Evolutionary conservation across 306 rosid genomes (phyloP).

Genomic region (Castanea sativa): DNA sequence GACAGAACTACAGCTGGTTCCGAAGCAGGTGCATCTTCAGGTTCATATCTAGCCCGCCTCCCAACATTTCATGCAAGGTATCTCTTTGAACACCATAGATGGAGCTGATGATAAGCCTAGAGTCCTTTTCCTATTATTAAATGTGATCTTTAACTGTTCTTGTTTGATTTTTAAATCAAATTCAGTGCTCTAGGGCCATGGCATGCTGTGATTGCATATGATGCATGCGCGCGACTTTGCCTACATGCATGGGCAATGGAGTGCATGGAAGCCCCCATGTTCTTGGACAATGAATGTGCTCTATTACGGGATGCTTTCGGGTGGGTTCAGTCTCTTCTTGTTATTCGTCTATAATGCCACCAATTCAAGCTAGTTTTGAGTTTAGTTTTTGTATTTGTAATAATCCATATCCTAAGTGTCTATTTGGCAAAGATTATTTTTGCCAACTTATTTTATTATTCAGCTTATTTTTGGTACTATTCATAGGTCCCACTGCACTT

Average conservation of each 20-base stretch:
- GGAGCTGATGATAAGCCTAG: conserved; percentile 8
- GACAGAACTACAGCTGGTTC: conserved; percentile 60
- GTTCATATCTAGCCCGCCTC: conserved; percentile 59
- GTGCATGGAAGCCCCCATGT: conserved; percentile 97
- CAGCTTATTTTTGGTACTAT: too few species aligned
- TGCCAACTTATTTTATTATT: too few species aligned
- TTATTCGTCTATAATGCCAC: conserved; percentile 11
- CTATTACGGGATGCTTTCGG: conserved; percentile 81
- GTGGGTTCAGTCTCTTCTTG: conserved; percentile 45
- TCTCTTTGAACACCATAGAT: conserved; percentile 7
- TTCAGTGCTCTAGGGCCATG: conserved; percentile 94
- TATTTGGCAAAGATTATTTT: too few species aligned
- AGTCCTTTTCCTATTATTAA: neutral
- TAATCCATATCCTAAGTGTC: neutral
- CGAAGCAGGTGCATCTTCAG: conserved; percentile 60
- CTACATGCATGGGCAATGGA: conserved; percentile 99
- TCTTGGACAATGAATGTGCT: conserved; percentile 91
- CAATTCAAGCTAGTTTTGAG: neutral
- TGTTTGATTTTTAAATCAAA: conserved; percentile 25
- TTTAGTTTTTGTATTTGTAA: neutral
- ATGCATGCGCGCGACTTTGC: conserved; percentile 94
- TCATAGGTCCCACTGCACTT: too few species aligned
- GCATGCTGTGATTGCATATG: conserved; percentile 89
- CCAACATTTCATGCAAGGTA: conserved; percentile 98
- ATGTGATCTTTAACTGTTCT: conserved; percentile 19